phyloP scores from a whole-genome alignment of 805 yeast genomes.

The Wickerhamiella cacticola region DNA sequence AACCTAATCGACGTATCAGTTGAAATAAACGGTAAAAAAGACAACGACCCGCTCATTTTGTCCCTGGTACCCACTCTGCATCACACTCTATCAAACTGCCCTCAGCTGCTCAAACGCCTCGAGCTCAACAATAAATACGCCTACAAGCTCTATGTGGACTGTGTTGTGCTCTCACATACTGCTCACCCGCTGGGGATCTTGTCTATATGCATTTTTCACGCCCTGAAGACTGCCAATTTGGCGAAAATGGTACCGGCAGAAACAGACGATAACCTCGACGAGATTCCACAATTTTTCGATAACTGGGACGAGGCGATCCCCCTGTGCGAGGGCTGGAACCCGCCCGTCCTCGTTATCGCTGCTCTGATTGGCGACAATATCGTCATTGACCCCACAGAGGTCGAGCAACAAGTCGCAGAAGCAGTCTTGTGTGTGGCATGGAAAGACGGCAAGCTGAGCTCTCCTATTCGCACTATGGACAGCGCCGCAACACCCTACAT shows the following conservation, averaged over 20 bases:
- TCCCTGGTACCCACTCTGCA: slow-evolving; percentile 53
- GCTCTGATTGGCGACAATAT: slow-evolving; percentile 64
- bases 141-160: slow-evolving; percentile 67
- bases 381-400: slow-evolving; percentile 74
- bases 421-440: slow-evolving; percentile 69
- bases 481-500: slow-evolving; percentile 41
- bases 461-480: slow-evolving; percentile 64
- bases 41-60: slow-evolving; percentile 58
- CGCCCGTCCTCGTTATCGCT: slow-evolving; percentile 65
- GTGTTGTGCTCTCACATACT: slow-evolving; percentile 60
- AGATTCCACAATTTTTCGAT: slow-evolving; percentile 82
- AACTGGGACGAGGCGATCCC: slow-evolving; percentile 57
- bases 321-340: slow-evolving; percentile 39
- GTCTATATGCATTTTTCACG: slow-evolving; percentile 70
- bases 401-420: slow-evolving; percentile 80
- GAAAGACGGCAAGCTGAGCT: slow-evolving; percentile 50
- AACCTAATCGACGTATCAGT: slow-evolving; percentile 59
- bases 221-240: slow-evolving; percentile 62
- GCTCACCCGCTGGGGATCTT: slow-evolving; percentile 73
- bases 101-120: slow-evolving; percentile 41
- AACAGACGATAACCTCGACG: slow-evolving; percentile 48
- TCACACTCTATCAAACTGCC: slow-evolving; percentile 31
- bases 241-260: slow-evolving; percentile 57
- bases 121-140: slow-evolving; percentile 62
- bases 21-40: slow-evolving; percentile 56